These are phyloP conservation scores for Colletotrichum sp. DNA, from an alignment of 2,329 filamentous ascomycete species.

Conservation along the genomic window DNA sequence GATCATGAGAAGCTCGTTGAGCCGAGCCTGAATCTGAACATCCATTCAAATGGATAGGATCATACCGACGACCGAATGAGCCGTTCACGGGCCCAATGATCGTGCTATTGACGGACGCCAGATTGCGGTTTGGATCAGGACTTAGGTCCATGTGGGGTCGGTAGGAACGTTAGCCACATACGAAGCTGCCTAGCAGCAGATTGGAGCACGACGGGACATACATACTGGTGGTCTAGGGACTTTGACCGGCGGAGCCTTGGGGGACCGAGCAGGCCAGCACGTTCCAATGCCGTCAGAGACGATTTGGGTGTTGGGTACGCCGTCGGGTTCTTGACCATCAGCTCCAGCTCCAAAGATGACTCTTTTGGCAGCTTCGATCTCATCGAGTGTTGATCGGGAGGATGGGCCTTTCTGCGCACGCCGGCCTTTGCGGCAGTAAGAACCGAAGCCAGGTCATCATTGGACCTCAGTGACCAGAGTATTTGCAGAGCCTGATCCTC, in stretches of 20 bases:
- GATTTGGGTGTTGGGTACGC: slow-evolving; percentile 20
- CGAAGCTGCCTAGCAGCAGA: neutral
- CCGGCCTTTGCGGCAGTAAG: slow-evolving; percentile 24
- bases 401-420: neutral
- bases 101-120: neutral
- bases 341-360: slow-evolving; percentile 23
- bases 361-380: neutral
- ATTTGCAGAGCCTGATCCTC: slow-evolving; percentile 22
- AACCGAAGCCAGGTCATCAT: slow-evolving; percentile 23
- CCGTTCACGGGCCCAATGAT: neutral
- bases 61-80: neutral
- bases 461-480: slow-evolving; percentile 24
- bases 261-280: neutral
- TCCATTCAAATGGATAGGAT: neutral
- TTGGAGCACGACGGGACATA: neutral
- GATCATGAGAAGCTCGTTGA: neutral
- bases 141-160: neutral
- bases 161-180: neutral
- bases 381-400: neutral
- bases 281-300: neutral
- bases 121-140: neutral
- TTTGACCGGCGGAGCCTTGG: neutral
- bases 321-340: slow-evolving; percentile 27
- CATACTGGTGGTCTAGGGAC: slow-evolving; percentile 12
- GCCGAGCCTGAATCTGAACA: neutral